Percentiles rank a stretch among this genome's conserved stretches.
Evolutionary conservation across 106 monocot species (phyloP).

Genomic region (Apostasia shenzhenica): DNA sequence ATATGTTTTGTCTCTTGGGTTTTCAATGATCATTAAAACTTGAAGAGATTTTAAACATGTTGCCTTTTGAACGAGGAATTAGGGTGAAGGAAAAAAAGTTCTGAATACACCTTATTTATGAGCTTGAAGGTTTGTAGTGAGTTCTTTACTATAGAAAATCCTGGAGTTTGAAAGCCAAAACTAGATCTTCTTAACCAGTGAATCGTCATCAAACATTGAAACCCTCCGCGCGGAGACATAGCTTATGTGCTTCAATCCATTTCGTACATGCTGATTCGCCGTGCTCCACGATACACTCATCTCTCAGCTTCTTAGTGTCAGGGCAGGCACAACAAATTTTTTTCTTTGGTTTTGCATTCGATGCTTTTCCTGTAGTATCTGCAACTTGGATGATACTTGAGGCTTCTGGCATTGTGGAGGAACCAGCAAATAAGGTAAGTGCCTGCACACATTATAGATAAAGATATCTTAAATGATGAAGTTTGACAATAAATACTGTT

Average conservation of each 20-base stretch:
- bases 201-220: constrained; percentile 51
- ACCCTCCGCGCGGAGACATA: constrained; percentile 78
- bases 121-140: too few species aligned
- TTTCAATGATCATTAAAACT: too few species aligned
- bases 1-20: too few species aligned
- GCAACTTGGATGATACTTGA: constrained; percentile 2
- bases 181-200: not conserved
- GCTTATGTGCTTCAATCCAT: constrained; percentile 72
- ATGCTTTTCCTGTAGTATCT: not conserved
- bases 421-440: not conserved
- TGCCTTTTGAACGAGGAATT: too few species aligned
- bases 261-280: constrained; percentile 66
- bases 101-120: too few species aligned
- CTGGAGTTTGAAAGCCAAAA: too few species aligned
- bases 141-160: too few species aligned
- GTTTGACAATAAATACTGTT: too few species aligned
- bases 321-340: constrained; percentile 94
- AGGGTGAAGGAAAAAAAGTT: too few species aligned
- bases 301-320: constrained; percentile 76
- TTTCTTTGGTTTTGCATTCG: constrained; percentile 72
- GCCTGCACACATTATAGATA: not conserved
- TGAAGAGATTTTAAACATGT: too few species aligned
- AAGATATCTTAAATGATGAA: too few species aligned
- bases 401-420: not conserved
- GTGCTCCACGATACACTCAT: constrained; percentile 76